Conservation (phyloP, 2,329 filamentous ascomycete genomes). For the Aureobasidium sp. region DNA sequence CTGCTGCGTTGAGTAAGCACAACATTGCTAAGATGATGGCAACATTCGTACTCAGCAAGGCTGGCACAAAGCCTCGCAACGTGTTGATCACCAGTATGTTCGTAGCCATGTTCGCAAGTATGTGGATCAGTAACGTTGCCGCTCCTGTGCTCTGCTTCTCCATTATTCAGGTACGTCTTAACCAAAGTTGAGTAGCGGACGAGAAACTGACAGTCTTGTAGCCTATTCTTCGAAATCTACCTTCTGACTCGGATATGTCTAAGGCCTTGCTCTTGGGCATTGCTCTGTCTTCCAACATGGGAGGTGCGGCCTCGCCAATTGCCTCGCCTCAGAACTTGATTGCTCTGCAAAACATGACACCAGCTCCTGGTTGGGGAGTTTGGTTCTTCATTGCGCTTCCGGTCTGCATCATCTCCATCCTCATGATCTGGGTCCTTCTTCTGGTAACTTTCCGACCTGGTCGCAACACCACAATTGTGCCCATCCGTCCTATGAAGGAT, state of each 20-base stretch:
- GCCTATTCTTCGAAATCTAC: conserved; percentile 90
- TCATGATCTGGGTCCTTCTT: conserved; percentile 83
- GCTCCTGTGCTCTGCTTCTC: conserved; percentile 95
- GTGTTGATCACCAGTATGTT: conserved; percentile 98
- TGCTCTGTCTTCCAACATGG: conserved; percentile 89
- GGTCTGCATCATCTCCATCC: conserved; percentile 80
- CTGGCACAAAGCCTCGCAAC: conserved; percentile 79
- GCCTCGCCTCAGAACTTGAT: conserved; percentile 97
- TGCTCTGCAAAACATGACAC: conserved; percentile 90
- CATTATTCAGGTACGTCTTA: conserved; percentile 61
- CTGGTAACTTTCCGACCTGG: conserved; percentile 80
- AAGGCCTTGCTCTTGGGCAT: conserved; percentile 95
- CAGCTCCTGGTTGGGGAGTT: conserved; percentile 81
- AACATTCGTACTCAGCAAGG: conserved; percentile 92
- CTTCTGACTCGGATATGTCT: conserved; percentile 83
- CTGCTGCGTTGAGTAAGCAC: conserved; percentile 91
- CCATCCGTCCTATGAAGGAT: conserved; percentile 85
- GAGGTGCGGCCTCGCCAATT: conserved; percentile 92
- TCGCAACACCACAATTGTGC: conserved; percentile 78
- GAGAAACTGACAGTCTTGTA: conserved; percentile 30
- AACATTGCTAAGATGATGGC: conserved; percentile 97
- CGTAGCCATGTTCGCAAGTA: conserved; percentile 92
- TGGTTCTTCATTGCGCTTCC: conserved; percentile 98
- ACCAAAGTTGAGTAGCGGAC: neutral
- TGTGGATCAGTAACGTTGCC: conserved; percentile 98